Evolutionary conservation across 163 green algal genomes (phyloP), one percentile per base, ranked within the genome.

Genomic region (Chloromonas sp.): DNA sequence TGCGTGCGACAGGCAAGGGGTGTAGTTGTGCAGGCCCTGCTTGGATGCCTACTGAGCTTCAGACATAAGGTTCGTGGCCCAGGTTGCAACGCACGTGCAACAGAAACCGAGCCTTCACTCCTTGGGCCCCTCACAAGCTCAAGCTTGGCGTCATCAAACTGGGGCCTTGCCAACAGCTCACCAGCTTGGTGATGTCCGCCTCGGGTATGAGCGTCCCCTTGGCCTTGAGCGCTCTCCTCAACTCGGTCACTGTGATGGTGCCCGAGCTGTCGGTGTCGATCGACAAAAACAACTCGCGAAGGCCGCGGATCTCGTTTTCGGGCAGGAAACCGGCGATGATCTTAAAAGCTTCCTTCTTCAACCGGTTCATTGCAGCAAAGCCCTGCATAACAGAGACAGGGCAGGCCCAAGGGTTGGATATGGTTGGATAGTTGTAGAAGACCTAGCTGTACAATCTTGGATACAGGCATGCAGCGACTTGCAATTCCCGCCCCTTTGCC

Each of bases 291-390:
- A 85, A 70, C 83, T 87, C 83, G 78, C 60, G 60, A 59, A 83
- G 60, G 11, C 79, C 79, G 8, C 70, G 61, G 71, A 94, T 87
- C 82, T 95, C 90, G 14, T 92, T 87, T 11, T 87, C 81, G 1
- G 71, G 85, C 71, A 95, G 83, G 78, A 85, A 88, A 81, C 88
- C 82, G 0, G 87, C 93, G 66, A 96, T 88, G 60, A 95, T 90
- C 87, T 94, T 90, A 57, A 96, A 84, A 0, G 92, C 95, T 70
- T 93, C 88, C 88, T 97, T 96, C 88, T 98, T 98, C 61, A 98
- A 88, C 91, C 94, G 95, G 91, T 94, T 96, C 89, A 95, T 94
- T 74, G 86, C 88, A 11, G 91, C 90, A 89, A 98, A 97, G 79
- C 94, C 84, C 85, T 92, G 90, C 78, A 97, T 93, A 83, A 57